phyloP scores from a whole-genome alignment of 192 early-diverging fungal genomes.

The Coemansia sp. region DNA sequence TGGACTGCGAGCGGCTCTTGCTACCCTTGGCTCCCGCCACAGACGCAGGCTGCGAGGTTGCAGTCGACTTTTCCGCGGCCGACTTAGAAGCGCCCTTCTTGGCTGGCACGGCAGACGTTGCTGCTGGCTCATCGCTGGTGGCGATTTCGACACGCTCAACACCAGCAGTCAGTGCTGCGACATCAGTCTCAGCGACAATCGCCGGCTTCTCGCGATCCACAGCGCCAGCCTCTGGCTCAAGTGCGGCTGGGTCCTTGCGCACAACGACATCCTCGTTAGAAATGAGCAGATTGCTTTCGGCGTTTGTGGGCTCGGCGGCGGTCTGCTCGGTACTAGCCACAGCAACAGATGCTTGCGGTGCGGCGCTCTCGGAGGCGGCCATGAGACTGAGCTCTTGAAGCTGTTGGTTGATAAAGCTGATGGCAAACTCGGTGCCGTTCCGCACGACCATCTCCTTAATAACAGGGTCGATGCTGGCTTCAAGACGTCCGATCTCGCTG shows the following conservation, averaged over 20 bases:
- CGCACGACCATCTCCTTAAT: conserved; percentile 45
- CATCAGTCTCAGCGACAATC: neutral
- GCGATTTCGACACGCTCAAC: neutral
- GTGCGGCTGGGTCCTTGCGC: neutral
- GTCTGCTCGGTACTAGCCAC: neutral
- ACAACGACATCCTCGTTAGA: neutral
- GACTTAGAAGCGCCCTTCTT: neutral
- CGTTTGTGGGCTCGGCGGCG: neutral
- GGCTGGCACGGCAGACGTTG: neutral
- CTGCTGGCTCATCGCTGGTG: neutral
- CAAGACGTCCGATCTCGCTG: conserved; percentile 37
- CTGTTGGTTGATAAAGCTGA: conserved; percentile 44
- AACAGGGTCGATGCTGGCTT: conserved; percentile 42
- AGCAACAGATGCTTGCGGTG: neutral
- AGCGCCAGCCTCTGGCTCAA: neutral
- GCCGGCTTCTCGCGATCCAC: neutral
- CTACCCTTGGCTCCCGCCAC: neutral
- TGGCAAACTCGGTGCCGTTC: conserved; percentile 32
- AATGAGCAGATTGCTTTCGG: neutral
- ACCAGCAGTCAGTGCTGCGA: neutral
- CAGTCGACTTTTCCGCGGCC: neutral
- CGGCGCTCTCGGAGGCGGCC: conserved; percentile 13
- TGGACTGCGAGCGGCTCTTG: conserved; percentile 7
- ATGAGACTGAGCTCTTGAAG: conserved; percentile 42
- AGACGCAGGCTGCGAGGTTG: neutral